Conservation (phyloP, 176 grass and related monocot species). For the Eleusine indica region DNA sequence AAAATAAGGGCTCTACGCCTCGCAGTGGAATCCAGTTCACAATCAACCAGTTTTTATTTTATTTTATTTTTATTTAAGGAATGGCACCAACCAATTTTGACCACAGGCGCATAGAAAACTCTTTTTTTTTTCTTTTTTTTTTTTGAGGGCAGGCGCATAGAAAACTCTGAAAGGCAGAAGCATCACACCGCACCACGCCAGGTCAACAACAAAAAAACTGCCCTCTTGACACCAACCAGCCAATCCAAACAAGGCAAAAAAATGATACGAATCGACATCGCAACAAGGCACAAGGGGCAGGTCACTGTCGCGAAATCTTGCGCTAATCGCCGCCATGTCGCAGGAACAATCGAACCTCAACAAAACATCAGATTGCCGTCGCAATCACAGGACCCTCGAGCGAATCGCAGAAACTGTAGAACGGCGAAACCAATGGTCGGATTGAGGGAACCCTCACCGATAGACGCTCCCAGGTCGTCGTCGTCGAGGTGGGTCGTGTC, state of each 20-base stretch:
- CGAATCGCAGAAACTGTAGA: not conserved
- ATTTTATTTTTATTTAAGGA: not conserved
- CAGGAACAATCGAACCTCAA: not conserved
- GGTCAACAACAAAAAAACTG: constrained; percentile 19
- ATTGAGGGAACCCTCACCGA: constrained; percentile 38
- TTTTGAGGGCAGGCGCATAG: constrained; percentile 15
- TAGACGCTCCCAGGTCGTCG: constrained; percentile 24
- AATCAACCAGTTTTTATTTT: not conserved
- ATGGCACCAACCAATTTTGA: not conserved
- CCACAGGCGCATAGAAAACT: constrained; percentile 21
- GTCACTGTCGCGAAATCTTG: constrained; percentile 18
- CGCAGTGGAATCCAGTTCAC: constrained; percentile 28
- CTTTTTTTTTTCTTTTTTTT: too few relatives aligned
- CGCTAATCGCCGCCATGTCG: constrained; percentile 16
- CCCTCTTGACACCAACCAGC: constrained; percentile 13
- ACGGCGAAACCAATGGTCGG: not conserved
- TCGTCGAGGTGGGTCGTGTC: not conserved
- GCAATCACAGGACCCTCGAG: not conserved
- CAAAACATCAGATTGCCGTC: not conserved
- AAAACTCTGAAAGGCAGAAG: not conserved
- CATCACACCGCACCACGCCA: not conserved
- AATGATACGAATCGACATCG: not conserved
- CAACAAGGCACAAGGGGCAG: not conserved
- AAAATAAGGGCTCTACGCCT: not conserved
- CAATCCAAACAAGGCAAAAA: not conserved